Base-by-base conservation (phyloP, 495 filamentous ascomycete species). In the Tuber umbilicatum region DNA sequence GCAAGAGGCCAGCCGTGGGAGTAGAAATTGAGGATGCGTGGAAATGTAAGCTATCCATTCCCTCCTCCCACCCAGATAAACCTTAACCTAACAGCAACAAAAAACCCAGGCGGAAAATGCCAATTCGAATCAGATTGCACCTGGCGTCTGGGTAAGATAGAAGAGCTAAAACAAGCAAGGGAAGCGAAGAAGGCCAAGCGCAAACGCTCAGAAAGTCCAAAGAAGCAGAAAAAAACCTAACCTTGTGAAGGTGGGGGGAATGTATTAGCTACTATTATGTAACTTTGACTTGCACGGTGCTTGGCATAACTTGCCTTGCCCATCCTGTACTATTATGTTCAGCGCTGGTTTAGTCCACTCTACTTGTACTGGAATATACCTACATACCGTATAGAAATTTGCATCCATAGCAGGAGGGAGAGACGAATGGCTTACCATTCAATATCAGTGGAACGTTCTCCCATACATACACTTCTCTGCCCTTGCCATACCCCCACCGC, bases 1-100 rank as follows among this genome's bases (percentile, higher is more conserved):
- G 96, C 5, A 86, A 93, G 81, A 83, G 94, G 27, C 84, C 86
- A 73, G 89, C 94, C 0, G 85, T 87, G n/a, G 95, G 95, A 16
- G 96, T 98, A 12, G 84, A 87, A n/a, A 86, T 96, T 19, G 90
- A 94, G 83, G 96, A 98, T 75, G 92, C 92, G 0, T 97, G 90
- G 86, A 99, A 99, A 84, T 99, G 95, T 82, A 78, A 73, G 60
- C 43, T n/a, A 37, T 23, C n/a, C 45, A 35, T n/a, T 68, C 17
- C 31, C 39, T n/a, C n/a, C 42, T 14, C 84, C 60, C 79, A 83
- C 31, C 82, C 38, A 80, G 81, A 2, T 75, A 76, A 5, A 78
- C 80, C 19, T 79, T 82, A 12, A 17, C 37, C 37, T 37, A 38
- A 40, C 47, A 31, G n/a, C 68, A n/a, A 74, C 43, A 27, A 42